Conservation (phyloP, 2,329 filamentous ascomycete genomes). For the Talaromyces sp. region DNA sequence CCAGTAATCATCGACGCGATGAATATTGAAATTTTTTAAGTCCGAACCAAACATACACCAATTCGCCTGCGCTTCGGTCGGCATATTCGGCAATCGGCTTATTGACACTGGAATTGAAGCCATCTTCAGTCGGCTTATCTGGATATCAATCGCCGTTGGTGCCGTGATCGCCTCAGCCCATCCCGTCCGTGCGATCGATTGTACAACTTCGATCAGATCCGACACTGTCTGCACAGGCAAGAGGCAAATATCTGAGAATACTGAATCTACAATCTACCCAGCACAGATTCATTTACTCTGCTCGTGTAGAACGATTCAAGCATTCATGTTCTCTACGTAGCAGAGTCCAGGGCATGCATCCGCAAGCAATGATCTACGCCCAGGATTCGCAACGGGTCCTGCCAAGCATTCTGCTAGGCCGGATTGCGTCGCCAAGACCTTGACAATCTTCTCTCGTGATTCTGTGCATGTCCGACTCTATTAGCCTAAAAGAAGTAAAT, state of each 20-base stretch:
- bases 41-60: background rate
- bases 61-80: slow-evolving; percentile 1
- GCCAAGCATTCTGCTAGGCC: slow-evolving; percentile 9
- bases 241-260: background rate
- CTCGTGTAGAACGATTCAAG: background rate
- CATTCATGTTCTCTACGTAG: too few relatives aligned
- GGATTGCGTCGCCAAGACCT: background rate
- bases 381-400: slow-evolving; percentile 16
- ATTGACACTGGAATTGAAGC: background rate
- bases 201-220: background rate
- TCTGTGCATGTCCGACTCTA: background rate
- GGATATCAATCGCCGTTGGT: background rate
- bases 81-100: background rate
- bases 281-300: background rate
- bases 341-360: background rate
- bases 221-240: background rate
- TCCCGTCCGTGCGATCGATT: background rate
- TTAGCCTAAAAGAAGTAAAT: background rate
- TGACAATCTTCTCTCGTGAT: background rate
- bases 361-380: slow-evolving; percentile 12
- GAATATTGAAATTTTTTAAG: background rate
- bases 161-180: background rate
- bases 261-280: too few relatives aligned
- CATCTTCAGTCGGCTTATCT: background rate
- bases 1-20: background rate